Base-by-base conservation (phyloP, 495 filamentous ascomycete species). In the Alectoria sarmentosa region DNA sequence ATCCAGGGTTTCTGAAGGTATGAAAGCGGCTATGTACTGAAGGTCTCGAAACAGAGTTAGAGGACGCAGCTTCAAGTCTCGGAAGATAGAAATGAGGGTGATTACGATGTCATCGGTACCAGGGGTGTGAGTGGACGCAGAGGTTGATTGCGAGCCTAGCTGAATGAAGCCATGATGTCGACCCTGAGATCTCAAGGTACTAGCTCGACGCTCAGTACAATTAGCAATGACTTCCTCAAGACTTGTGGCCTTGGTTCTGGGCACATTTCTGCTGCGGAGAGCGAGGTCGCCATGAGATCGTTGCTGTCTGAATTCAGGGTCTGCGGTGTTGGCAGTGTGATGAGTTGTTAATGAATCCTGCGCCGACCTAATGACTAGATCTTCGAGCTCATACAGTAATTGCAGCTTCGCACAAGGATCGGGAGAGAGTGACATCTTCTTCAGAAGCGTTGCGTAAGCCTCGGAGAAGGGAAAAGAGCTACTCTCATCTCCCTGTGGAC, bases 1-100 rank as follows among this genome's bases (percentile, higher is more conserved):
- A 77, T 94, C 92, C 17, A 98, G 81, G 11, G 89, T 85, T 10
- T 86, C 81, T 13, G 86, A 78, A 10, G 94, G 89, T 32, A 97
- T 88, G 71, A 98, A 96, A 0, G 94, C 87, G 5, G 93, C 91
- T 68, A 98, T 96, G 72, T 90, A 96, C 71, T 98, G 94, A 13
- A 98, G 77, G 72, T 98, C 94, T 36, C 94, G 90, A 79, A 96
- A 98, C 1, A 98, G 81, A 0, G 93, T 93, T 75, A 88, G 90
- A 1, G 94, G 93, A 54, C 94, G 88, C 63, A 93, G 82, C 17
- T 88, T 82, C 8, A 83, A 75, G 70, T 91, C 84, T 49, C 87
- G 83, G 74, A 98, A 91, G 21, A 98, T 83, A 9, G 84, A 80
- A 61, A 92, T 87, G 2, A 98, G 76, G 11, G 91, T 83, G 56